Base-by-base conservation (phyloP, 768 basidiomycete species). In the Chalciporus pseudorubinellus region DNA sequence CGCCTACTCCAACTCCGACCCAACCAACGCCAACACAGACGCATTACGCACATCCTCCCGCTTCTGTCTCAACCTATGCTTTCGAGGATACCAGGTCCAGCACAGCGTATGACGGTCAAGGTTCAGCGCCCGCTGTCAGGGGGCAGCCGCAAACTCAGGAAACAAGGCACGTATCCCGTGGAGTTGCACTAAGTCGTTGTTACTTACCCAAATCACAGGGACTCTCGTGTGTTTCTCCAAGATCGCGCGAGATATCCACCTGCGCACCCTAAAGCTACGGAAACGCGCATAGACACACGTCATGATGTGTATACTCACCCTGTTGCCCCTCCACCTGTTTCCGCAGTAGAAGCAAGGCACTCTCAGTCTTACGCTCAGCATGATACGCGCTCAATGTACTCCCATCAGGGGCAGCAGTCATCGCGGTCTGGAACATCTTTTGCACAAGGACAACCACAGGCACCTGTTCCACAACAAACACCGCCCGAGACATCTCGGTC, bases 1-100 rank as follows among this genome's bases (percentile, higher is more conserved):
- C 65, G 1, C 65, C 65, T 43, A 66, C 65, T 6, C 65, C 64
- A 44, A 66, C 65, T 14, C 64, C 65, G 46, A 68, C 66, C 14
- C 65, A 66, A 42, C 53, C 55, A 13, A 47, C 20, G 16, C 50
- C 0, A 62, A 61, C n/a, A n/a, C 49, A 2, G 52, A 66, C 50
- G 40, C 56, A 69, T 40, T 67, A 65, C 38, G 62, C 55, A 1
- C 48, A 60, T 8, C 57, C 64, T 5, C 42, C 65, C 18, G 16
- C 61, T 18, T 53, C 64, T 20, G 52, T 58, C 16, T 43, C 63
- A 11, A 20, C 57, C 0, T 66, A 64, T 39, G 7, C 51, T 26
- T 66, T 64, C 7, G 67, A 64, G 2, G 58, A 64, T 14, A 29
- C 58, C 29, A 58, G 62, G 33, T 39, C 58, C 4, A 39, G 38